phyloP scores from a whole-genome alignment of 2,329 filamentous ascomycete genomes.

The Pseudogymnoascus sp. region DNA sequence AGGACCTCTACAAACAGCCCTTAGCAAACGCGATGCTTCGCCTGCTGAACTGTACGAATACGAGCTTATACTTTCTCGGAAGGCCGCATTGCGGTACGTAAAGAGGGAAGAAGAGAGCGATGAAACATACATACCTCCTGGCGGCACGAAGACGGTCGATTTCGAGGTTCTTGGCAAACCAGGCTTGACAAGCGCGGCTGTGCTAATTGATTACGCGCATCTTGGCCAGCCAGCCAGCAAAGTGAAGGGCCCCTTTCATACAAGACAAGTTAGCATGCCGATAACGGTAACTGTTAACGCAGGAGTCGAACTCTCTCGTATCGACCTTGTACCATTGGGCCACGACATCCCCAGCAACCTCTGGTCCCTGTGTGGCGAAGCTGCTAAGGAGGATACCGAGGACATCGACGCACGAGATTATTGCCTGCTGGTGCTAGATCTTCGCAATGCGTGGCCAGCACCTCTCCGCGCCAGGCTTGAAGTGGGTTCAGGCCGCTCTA shows the following conservation, averaged over 20 bases:
- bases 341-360: constrained; percentile 53
- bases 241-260: constrained; percentile 67
- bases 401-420: constrained; percentile 50
- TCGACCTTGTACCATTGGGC: constrained; percentile 69
- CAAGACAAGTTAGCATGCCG: constrained; percentile 70
- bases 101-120: constrained; percentile 40
- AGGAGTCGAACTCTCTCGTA: constrained; percentile 70
- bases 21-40: constrained; percentile 67
- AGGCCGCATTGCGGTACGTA: constrained; percentile 54
- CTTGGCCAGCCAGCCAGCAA: constrained; percentile 63
- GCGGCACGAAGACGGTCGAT: constrained; percentile 60
- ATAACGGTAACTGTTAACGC: constrained; percentile 87
- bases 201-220: constrained; percentile 80
- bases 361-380: constrained; percentile 41
- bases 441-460: constrained; percentile 84
- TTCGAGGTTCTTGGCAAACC: constrained; percentile 83
- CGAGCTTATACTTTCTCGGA: constrained; percentile 67
- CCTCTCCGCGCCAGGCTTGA: constrained; percentile 60
- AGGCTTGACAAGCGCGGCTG: constrained; percentile 66
- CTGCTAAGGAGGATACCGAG: constrained; percentile 19
- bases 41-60: constrained; percentile 78
- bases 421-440: constrained; percentile 72
- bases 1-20: constrained; percentile 62
- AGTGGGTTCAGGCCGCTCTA: constrained; percentile 18
- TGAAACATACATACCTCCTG: constrained; percentile 54